Evolutionary conservation across 495 filamentous ascomycete genomes (phyloP).

Genomic region (Xanthoparmelia taractica): DNA sequence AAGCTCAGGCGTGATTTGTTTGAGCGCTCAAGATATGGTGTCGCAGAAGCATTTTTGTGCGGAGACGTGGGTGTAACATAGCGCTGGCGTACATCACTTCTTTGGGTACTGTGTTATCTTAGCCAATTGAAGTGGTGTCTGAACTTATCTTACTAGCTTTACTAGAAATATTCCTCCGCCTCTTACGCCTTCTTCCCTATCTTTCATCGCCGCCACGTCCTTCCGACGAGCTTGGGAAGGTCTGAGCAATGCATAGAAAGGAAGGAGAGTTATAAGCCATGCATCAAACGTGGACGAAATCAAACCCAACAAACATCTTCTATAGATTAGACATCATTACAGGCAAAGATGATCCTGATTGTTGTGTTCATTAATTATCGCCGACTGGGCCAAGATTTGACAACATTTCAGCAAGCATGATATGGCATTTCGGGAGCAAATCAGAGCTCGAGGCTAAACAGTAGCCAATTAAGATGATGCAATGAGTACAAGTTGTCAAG

Average conservation of each 20-base stretch:
- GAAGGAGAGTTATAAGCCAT: not conserved
- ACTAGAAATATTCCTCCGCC: not conserved
- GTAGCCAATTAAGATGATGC: not conserved
- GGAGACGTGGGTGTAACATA: not conserved
- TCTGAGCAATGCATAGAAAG: not conserved
- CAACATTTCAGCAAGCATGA: not conserved
- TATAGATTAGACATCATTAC: too few relatives aligned
- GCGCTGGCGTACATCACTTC: not conserved
- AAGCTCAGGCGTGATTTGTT: not conserved
- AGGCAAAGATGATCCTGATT: too few relatives aligned
- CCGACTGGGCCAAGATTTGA: not conserved
- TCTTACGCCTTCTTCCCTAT: not conserved
- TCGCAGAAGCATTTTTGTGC: not conserved
- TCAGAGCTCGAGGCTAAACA: not conserved
- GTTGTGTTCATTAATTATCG: too few relatives aligned
- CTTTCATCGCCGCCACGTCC: not conserved
- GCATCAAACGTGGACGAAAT: not conserved
- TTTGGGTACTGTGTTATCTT: not conserved
- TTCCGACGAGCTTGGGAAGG: not conserved
- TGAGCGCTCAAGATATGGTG: not conserved
- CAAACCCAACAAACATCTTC: not conserved
- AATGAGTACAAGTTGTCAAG: too few relatives aligned
- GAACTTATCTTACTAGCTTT: not conserved
- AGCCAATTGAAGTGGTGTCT: not conserved
- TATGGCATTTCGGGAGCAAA: not conserved